These are phyloP conservation scores for Pleomassaria siparia DNA, from an alignment of 2,329 filamentous ascomycete species.

Conservation along the genomic window DNA sequence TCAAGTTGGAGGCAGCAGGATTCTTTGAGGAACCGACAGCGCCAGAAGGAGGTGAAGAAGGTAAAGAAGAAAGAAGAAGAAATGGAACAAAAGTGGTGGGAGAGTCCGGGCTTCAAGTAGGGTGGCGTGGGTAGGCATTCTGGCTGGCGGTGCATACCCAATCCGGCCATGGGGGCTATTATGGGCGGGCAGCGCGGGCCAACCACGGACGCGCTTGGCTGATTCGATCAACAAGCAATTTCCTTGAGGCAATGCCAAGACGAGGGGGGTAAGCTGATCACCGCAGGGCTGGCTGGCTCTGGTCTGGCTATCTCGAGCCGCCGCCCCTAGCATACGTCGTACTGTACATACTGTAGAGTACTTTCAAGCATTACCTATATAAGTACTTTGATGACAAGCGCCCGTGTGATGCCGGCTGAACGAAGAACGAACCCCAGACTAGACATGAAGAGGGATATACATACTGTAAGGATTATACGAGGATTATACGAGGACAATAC, in stretches of 20 bases:
- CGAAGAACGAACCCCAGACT: background rate
- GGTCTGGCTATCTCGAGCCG: constrained; percentile 19
- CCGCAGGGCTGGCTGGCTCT: constrained; percentile 10
- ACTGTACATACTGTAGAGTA: no score
- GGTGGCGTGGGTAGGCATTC: background rate
- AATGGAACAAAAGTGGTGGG: constrained; percentile 9
- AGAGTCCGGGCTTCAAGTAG: constrained; percentile 23
- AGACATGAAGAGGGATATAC: background rate
- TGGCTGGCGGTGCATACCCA: constrained; percentile 7
- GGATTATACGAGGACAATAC: no score
- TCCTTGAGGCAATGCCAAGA: constrained; percentile 25
- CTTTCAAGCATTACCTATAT: no score
- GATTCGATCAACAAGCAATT: constrained; percentile 29
- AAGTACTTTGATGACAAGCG: no score
- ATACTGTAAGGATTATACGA: no score
- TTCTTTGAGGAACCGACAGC: constrained; percentile 28
- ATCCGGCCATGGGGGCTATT: background rate
- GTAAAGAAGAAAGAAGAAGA: no score
- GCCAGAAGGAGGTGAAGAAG: constrained; percentile 15
- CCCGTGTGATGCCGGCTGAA: background rate
- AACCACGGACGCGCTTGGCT: constrained; percentile 21
- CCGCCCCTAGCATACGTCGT: no score
- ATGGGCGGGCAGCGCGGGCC: constrained; percentile 12
- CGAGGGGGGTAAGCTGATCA: constrained; percentile 20
- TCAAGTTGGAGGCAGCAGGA: constrained; percentile 29